Evolutionary conservation across 2,329 filamentous ascomycete species (phyloP), one percentile per base, ranked within the genome.

Genomic region (Exophiala lecanii-corni): DNA sequence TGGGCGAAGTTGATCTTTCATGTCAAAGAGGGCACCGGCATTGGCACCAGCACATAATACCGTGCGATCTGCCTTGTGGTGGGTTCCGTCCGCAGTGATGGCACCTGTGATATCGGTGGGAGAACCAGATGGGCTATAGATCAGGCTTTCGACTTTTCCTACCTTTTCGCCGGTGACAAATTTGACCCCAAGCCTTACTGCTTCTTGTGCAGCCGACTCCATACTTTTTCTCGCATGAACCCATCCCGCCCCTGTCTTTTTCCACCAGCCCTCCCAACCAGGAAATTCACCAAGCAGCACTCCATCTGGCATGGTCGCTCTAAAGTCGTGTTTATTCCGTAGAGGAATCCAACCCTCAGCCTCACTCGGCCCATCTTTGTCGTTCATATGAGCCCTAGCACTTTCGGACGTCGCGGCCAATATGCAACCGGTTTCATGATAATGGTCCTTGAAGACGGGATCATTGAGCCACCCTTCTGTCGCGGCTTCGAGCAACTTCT

Each of bases 211-310:
- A 2, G 71, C 67, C 21, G 70, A 66, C 30, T 65, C 46, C 45
- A 78, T 57, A 0, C 72, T 71, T 25, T 72, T 72, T 9, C 66
- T 61, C 3, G 76, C 74, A 50, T 72, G 71, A 2, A 76, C 71
- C 74, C 74, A 79, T 5, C 75, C 75, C 3, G 72, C 72, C 12
- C 66, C 64, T 15, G 59, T 56, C n/a, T 59, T 55, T 49, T 65
- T 65, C 50, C 57, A 63, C 54, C 65, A 68, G 5, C 67, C 71
- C 51, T 58, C 59, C 69, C 70, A 72, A 5, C 60, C 61, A 0
- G 66, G 60, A 40, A 71, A 70, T 2, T 62, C 51, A 9, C 70
- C 69, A 7, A 65, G 68, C 37, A 72, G 55, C 0, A 76, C 66
- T 2, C 73, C 73, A 7, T 65, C 44, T 1, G 74, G 72, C 74